Evolutionary conservation across 352 stramenopile species (phyloP).

Genomic region (Phytophthora cactorum): DNA sequence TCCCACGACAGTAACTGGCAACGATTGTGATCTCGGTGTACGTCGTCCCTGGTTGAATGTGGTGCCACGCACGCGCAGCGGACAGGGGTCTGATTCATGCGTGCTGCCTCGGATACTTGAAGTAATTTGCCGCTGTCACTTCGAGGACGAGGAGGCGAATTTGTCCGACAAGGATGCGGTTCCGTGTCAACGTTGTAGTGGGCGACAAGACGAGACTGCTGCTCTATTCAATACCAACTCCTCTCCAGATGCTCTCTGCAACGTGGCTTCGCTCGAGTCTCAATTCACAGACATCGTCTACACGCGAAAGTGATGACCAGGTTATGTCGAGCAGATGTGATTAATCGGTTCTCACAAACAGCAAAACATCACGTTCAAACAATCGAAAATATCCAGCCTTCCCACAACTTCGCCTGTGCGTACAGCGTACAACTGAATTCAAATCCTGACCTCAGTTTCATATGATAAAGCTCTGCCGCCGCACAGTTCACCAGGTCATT

Average conservation of each 20-base stretch:
- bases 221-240: constrained; percentile 1
- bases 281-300: constrained; percentile 17
- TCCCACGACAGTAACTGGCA: background rate
- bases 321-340: constrained; percentile 18
- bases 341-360: constrained; percentile 32
- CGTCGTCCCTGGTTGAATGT: background rate
- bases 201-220: constrained; percentile 15
- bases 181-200: constrained; percentile 6
- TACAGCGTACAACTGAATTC: background rate
- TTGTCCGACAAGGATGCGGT: background rate
- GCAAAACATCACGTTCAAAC: constrained; percentile 26
- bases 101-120: background rate
- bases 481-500: constrained; percentile 29
- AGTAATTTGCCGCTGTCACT: background rate
- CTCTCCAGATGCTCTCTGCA: constrained; percentile 10
- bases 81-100: background rate
- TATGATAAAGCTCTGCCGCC: background rate
- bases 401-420: constrained; percentile 3
- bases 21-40: background rate
- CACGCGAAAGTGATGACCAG: constrained; percentile 6
- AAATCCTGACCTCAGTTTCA: constrained; percentile 24
- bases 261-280: constrained; percentile 1
- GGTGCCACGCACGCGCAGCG: background rate
- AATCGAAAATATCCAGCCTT: constrained; percentile 25
- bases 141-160: constrained; percentile 7